Evolutionary conservation across 2,329 filamentous ascomycete species (phyloP), one percentile per base, ranked within the genome.

Genomic region (Eutypella sp.): DNA sequence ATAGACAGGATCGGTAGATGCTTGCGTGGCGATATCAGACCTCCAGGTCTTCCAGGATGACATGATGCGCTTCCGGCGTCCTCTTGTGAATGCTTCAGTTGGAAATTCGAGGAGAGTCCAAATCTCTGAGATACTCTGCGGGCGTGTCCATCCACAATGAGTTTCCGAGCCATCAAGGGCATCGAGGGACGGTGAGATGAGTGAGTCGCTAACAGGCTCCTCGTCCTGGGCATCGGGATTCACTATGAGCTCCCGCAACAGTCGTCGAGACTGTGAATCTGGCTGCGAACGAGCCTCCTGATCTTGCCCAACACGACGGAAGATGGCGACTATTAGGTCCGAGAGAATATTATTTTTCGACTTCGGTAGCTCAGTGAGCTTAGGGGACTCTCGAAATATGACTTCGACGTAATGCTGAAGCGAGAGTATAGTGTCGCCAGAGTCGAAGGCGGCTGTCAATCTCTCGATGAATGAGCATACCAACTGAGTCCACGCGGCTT

Each of bases 41-140:
- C 55, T 57, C 42, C 53, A 52, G 40, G 54, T 61, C 47, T 57
- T 59, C 61, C 61, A 65, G 13, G 60, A 64, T 19, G 48, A 48
- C 57, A 64, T 60, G 16, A 63, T 53, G 4, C 55, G 57, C 40
- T 62, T 65, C n/a, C 62, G 58, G 18, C 61, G 56, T 16, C 52
- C 55, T 49, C 57, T 61, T 3, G 57, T 59, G 36, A 58, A 59
- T 13, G 50, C 48, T 23, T 60, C 60, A 19, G 47, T 45, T 23
- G 60, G 60, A 22, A 63, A 60, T 27, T 57, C 51, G 4, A 62
- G 41, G 4, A 65, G 47, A 33, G 53, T 47, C 20, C 43, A 47
- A 23, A 64, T 40, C 8, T 54, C 34, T 9, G 52, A 50, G 25
- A 54, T 25, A 19, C 51, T 54, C 37, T 57, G 43, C 31, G 57